Base-by-base conservation (phyloP, 164 flowering plant genomes). In the Tetrastigma voinierianum region DNA sequence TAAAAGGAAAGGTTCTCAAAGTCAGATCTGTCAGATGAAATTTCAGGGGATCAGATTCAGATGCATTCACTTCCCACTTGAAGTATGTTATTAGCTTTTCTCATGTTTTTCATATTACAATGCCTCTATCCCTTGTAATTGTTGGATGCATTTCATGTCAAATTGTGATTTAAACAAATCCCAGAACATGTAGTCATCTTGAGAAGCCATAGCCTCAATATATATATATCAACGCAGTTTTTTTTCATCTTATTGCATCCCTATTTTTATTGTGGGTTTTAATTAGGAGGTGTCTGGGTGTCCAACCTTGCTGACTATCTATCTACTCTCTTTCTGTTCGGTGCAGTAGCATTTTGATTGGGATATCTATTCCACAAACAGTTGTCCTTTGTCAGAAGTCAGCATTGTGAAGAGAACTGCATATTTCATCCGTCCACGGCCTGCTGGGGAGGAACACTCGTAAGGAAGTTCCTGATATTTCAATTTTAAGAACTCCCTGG, bases 31-130 rank as follows among this genome's bases (percentile, higher is more conserved):
- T 71, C 89, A 24, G 73, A 80, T 67, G 89, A 77, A 32, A 59
- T 79, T 51, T 76, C 83, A 51, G 91, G 73, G 11, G 85, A 79
- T 66, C 80, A 81, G 72, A 61, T 70, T 67, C 83, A 83, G 72
- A 78, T 73, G 78, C 75, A 85, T 8, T 61, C 94, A 0, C 89
- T 95, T 80, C 97, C 96, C 23, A 86, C 81, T 60, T 87, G 72
- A 80, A 63, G 77, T 72, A 80, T 44, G 79, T 53, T 60, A 13
- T 11, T 59, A 1, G 1, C 3, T 48, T 54, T 13, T 57, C 13
- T 11, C 18, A 43, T 17, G 18, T 18, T 52, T 63, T 16, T 21
- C 15, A 32, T 14, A 43, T 14, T 46, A 47, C 21, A 20, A 25
- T 40, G 49, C 44, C 6, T 6, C 32, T 5, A 11, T 45, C 40